Conservation (phyloP, 2,329 filamentous ascomycete genomes). For the Colletotrichum viniferum region DNA sequence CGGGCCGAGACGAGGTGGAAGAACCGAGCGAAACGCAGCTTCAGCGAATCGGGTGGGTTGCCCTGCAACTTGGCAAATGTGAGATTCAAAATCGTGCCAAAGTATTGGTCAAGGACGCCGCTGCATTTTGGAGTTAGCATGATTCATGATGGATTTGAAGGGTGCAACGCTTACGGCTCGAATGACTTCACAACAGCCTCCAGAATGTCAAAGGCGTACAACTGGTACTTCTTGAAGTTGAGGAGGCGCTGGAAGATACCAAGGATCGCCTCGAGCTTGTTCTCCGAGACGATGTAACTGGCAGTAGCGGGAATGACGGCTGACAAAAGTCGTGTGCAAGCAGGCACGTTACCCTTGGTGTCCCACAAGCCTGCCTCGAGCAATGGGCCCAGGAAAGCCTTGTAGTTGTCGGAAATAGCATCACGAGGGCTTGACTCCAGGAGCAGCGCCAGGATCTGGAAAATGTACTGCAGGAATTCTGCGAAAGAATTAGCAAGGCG, state of each 20-base stretch:
- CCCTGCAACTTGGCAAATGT: slow-evolving; percentile 80
- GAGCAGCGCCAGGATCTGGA: slow-evolving; percentile 91
- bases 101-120: slow-evolving; percentile 73
- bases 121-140: slow-evolving; percentile 42
- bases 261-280: slow-evolving; percentile 87
- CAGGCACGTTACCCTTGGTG: slow-evolving; percentile 89
- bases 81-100: slow-evolving; percentile 78
- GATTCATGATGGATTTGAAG: neutral
- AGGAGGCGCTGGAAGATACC: slow-evolving; percentile 95
- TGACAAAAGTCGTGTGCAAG: slow-evolving; percentile 81
- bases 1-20: slow-evolving; percentile 89
- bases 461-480: slow-evolving; percentile 97
- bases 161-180: slow-evolving; percentile 62
- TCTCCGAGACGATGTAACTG: slow-evolving; percentile 73
- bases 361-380: slow-evolving; percentile 89
- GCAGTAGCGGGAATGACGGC: slow-evolving; percentile 83
- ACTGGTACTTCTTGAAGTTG: slow-evolving; percentile 80
- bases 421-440: slow-evolving; percentile 83
- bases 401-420: slow-evolving; percentile 82
- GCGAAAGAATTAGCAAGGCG: slow-evolving; percentile 31
- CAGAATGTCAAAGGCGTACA: slow-evolving; percentile 86
- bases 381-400: slow-evolving; percentile 76
- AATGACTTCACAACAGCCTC: slow-evolving; percentile 79
- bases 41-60: slow-evolving; percentile 75
- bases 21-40: slow-evolving; percentile 87